phyloP scores from a whole-genome alignment of 768 basidiomycete species.

The Mycena pura region DNA sequence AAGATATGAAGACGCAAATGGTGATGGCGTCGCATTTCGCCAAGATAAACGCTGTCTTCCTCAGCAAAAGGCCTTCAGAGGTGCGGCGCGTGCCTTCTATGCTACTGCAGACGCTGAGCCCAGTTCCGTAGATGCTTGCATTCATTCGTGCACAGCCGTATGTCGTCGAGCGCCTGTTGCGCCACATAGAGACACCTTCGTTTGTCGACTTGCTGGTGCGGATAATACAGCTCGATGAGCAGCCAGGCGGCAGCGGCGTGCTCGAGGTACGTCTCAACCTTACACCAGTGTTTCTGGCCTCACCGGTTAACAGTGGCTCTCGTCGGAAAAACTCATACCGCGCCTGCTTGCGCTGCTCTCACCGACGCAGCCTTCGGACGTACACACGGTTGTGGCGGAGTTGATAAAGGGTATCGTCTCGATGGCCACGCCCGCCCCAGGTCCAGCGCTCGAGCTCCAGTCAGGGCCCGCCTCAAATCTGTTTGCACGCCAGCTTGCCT shows the following conservation, averaged over 20 bases:
- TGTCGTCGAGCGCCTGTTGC: conserved; percentile 81
- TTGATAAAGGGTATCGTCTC: conserved; percentile 94
- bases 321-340: conserved; percentile 81
- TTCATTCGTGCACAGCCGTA: conserved; percentile 88
- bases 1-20: conserved; percentile 88
- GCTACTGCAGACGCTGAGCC: conserved; percentile 30
- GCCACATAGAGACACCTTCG: conserved; percentile 87
- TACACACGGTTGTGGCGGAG: conserved; percentile 88
- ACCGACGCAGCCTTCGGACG: conserved; percentile 72
- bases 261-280: conserved; percentile 74
- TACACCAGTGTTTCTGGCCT: conserved; percentile 19
- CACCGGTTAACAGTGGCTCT: conserved; percentile 73
- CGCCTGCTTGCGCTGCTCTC: conserved; percentile 84
- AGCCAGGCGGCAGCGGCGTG: conserved; percentile 79
- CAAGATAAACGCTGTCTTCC: conserved; percentile 89
- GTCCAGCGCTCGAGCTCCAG: conserved; percentile 72
- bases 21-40: conserved; percentile 91
- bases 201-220: conserved; percentile 92
- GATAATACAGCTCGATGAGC: conserved; percentile 89
- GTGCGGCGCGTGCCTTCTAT: conserved; percentile 54
- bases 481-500: conserved; percentile 88
- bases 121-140: conserved; percentile 76
- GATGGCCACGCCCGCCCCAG: conserved; percentile 88
- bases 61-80: conserved; percentile 89
- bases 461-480: conserved; percentile 81